Conservation (phyloP, 1,284 basidiomycete species). For the Boletellus deceptivus region DNA sequence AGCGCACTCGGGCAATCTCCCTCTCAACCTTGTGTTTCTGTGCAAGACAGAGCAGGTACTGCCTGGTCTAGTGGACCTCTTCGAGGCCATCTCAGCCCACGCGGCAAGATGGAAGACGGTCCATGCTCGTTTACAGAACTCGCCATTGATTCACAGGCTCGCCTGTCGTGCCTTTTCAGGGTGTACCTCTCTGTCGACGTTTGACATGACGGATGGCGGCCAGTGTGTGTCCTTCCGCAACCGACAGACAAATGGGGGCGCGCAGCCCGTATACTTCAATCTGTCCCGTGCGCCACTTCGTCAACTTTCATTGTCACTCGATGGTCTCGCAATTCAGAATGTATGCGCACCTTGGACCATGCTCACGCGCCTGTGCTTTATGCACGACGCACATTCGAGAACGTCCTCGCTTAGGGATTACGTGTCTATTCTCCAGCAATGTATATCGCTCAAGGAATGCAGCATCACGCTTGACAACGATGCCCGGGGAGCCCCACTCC, state of each 20-base stretch:
- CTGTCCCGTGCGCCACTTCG: constrained; percentile 19
- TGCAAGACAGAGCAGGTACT: constrained; percentile 24
- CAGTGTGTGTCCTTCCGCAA: constrained; percentile 8
- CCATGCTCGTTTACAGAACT: constrained; percentile 20
- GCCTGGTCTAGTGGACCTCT: constrained; percentile 23
- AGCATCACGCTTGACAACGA: constrained; percentile 16
- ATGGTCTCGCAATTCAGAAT: constrained; percentile 17
- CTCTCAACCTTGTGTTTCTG: constrained; percentile 19
- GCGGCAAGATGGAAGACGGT: constrained; percentile 25
- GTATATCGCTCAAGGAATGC: constrained; percentile 24
- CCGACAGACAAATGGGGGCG: constrained; percentile 1
- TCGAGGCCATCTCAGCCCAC: constrained; percentile 16
- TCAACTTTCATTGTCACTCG: constrained; percentile 21
- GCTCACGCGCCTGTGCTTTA: constrained; percentile 25
- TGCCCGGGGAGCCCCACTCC: constrained; percentile 12
- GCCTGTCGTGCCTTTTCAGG: constrained; percentile 10
- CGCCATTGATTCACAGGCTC: constrained; percentile 14
- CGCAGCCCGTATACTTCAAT: constrained; percentile 12
- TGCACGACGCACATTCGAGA: constrained; percentile 26
- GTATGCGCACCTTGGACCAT: constrained; percentile 16
- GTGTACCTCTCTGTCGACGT: constrained; percentile 15
- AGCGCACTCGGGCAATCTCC: constrained; percentile 21
- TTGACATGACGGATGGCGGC: constrained; percentile 27
- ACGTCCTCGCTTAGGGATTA: constrained; percentile 25
- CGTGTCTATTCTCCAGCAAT: constrained; percentile 18